Conservation (phyloP, 805 yeast genomes). For the Debaryomyces prosopidis region DNA sequence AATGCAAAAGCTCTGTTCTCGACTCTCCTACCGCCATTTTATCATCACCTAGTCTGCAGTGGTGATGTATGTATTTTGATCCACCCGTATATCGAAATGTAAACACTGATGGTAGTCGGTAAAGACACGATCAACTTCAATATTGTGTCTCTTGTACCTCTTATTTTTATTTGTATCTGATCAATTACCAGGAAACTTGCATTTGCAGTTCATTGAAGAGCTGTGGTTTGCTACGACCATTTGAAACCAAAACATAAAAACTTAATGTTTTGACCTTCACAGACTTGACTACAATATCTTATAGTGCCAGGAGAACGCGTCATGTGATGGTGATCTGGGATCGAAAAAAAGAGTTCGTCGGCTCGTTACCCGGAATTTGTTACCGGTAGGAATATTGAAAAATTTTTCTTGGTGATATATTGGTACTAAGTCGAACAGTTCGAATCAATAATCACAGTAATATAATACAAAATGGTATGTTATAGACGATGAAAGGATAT, state of each 20-base stretch:
- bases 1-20: slow-evolving; percentile 75
- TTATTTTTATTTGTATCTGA: too few species aligned
- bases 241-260: too few species aligned
- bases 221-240: too few species aligned
- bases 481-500: too few species aligned
- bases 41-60: slow-evolving; percentile 14
- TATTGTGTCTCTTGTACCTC: too few species aligned
- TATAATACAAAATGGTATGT: slow-evolving; percentile 4
- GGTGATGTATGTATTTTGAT: too few species aligned
- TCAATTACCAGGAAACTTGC: too few species aligned
- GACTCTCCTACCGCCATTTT: slow-evolving; percentile 58
- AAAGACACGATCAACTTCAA: too few species aligned
- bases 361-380: slow-evolving; percentile 1
- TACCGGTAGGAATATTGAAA: slow-evolving; percentile 2
- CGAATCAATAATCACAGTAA: slow-evolving; percentile 1
- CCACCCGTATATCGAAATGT: neutral
- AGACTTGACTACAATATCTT: too few species aligned
- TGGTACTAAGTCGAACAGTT: neutral
- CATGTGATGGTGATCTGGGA: neutral
- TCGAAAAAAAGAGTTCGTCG: neutral
- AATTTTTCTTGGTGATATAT: neutral
- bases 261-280: too few species aligned
- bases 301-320: neutral
- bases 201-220: too few species aligned
- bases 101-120: neutral